Percentiles rank a stretch among this genome's conserved stretches.
These are phyloP conservation scores for Macrolepiota fuliginosa DNA, from an alignment of 768 basidiomycete genomes.

Conservation along the genomic window DNA sequence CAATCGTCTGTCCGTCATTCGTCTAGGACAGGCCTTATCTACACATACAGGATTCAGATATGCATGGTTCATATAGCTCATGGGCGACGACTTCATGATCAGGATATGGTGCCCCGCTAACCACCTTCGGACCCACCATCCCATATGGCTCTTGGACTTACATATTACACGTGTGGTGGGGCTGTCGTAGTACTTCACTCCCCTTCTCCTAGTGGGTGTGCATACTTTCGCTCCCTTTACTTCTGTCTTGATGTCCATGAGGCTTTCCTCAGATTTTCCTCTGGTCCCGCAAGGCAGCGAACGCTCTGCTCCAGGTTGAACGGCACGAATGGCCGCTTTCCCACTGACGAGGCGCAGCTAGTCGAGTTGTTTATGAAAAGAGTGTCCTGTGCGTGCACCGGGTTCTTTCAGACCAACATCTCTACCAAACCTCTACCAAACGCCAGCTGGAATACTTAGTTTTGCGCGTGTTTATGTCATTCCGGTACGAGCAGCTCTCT, in stretches of 20 bases:
- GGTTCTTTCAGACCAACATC: neutral
- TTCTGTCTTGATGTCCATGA: too few relatives aligned
- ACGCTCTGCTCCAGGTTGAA: neutral
- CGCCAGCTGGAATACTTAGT: too few relatives aligned
- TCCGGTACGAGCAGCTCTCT: neutral
- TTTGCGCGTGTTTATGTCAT: neutral
- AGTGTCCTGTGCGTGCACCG: slow-evolving; percentile 34
- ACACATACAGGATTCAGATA: neutral
- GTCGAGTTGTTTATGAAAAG: slow-evolving; percentile 40
- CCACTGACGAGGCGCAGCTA: slow-evolving; percentile 36
- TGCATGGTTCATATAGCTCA: too few relatives aligned
- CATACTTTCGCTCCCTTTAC: neutral
- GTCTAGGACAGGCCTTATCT: neutral
- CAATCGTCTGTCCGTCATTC: too few relatives aligned
- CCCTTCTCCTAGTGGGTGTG: too few relatives aligned
- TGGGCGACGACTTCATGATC: too few relatives aligned
- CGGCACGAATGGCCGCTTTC: slow-evolving; percentile 12
- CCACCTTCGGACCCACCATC: neutral
- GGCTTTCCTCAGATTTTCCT: too few relatives aligned
- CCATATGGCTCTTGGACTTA: too few relatives aligned
- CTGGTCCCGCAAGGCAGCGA: neutral
- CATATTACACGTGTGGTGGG: neutral
- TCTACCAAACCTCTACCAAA: neutral
- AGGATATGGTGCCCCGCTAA: too few relatives aligned
- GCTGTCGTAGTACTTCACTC: too few relatives aligned